Percentiles rank a stretch among this genome's conserved stretches.
Evolutionary conservation across 106 monocot genomes (phyloP).

Genomic region (Cymbidium sinense): DNA sequence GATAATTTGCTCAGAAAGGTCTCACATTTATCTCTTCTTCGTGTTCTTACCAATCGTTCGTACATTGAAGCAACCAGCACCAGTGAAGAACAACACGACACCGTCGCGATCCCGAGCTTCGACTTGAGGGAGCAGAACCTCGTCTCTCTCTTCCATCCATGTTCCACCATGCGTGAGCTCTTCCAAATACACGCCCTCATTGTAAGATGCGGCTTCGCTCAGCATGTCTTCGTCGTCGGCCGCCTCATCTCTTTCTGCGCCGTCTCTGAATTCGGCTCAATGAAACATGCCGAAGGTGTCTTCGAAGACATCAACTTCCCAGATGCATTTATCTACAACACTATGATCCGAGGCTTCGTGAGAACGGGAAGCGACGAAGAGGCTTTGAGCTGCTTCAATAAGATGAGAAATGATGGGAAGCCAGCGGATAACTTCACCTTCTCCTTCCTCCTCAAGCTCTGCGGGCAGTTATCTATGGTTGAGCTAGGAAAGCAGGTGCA

Average conservation of each 20-base stretch:
- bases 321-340: conserved; percentile 58
- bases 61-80: background rate
- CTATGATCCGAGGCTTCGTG: conserved; percentile 58
- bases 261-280: conserved; percentile 24
- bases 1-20: background rate
- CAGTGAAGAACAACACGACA: background rate
- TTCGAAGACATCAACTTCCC: conserved; percentile 29
- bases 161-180: conserved; percentile 35
- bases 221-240: conserved; percentile 48
- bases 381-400: conserved; percentile 34
- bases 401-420: conserved; percentile 32
- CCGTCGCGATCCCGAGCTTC: background rate
- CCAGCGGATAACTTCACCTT: conserved; percentile 54
- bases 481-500: conserved; percentile 42
- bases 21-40: background rate
- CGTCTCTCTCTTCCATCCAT: conserved; percentile 27
- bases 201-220: conserved; percentile 44
- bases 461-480: conserved; percentile 14
- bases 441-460: conserved; percentile 55
- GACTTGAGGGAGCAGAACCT: conserved; percentile 24
- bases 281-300: conserved; percentile 30
- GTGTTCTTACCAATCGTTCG: background rate
- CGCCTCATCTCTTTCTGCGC: conserved; percentile 50
- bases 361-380: conserved; percentile 22
- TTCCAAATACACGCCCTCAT: conserved; percentile 36